Base-by-base conservation (phyloP, 176 grass and related monocot species). In the Echinochloa phyllopogon region DNA sequence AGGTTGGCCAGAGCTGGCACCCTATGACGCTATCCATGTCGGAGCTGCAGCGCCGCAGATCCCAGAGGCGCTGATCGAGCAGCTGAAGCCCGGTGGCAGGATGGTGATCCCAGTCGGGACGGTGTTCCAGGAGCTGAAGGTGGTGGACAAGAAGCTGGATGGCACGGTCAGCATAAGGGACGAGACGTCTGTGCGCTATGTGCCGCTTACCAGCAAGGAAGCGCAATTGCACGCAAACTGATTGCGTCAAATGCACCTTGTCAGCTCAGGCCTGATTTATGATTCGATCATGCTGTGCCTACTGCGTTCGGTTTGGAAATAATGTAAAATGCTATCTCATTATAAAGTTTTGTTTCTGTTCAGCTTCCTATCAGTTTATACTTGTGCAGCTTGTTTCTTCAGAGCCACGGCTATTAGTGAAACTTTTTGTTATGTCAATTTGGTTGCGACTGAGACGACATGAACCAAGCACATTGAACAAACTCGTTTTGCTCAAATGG, bases 1-100 rank as follows among this genome's bases (percentile, higher is more conserved):
- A 82, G 94, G 94, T 23, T 96, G 94, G 94, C 77, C 88, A 36
- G 91, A 93, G 25, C 67, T 89, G 1, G 89, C 94, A 61, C 86
- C 94, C 36, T 96, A 93, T 69, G 94, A 96, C 37, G 87, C 91
- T 10, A 96, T 96, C 58, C 91, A 96, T 87, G 94, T 96, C 2
- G 94, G 94, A 47, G 94, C 94, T 24, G 94, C 91, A 0, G 91
- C 94, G 0, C 83, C 84, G 4, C 86, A 87, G 79, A 96, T 96
- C 27, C 94, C 94, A 8, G 72, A 88, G 49, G 74, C 89, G 0
- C 42, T 96, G 66, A 79, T 93, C 13, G 48, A 93, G 33, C 91
- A 93, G 79, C 89, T 96, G 48, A 96, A 93, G 72, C 94, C 94
- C 33, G 88, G 94, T 5, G 94, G 91, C 67, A 93, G 86, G 83